Evolutionary conservation across 352 stramenopile species (phyloP).

Genomic region (Globisporangium sylvaticum): DNA sequence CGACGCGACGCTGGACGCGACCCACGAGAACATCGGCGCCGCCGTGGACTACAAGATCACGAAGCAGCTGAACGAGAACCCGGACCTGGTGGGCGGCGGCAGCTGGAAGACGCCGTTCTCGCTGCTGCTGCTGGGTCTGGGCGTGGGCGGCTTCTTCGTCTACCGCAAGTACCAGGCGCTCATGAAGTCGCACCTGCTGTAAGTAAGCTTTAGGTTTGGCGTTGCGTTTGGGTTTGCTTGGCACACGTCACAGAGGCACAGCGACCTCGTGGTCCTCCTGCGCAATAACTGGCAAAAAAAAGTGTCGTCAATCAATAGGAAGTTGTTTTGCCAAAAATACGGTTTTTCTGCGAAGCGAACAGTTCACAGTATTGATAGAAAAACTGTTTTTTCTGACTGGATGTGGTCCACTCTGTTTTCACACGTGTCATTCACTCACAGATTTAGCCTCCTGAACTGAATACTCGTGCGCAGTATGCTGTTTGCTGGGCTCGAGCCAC

Average conservation of each 20-base stretch:
- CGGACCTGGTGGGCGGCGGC: slow-evolving; percentile 39
- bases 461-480: not conserved
- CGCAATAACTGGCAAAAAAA: no score
- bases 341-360: no score
- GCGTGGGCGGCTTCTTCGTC: slow-evolving; percentile 39
- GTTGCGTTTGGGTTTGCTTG: not conserved
- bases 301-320: no score
- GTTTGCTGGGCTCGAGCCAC: not conserved
- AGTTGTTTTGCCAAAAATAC: no score
- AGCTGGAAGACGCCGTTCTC: slow-evolving; percentile 82
- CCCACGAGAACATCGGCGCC: slow-evolving; percentile 46
- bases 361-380: no score
- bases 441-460: not conserved
- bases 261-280: no score
- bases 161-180: slow-evolving; percentile 86
- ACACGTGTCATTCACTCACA: not conserved
- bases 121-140: slow-evolving; percentile 57
- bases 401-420: not conserved
- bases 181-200: slow-evolving; percentile 87
- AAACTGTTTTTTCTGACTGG: not conserved
- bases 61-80: slow-evolving; percentile 73
- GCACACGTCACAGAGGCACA: not conserved
- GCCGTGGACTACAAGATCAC: slow-evolving; percentile 77
- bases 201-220: slow-evolving; percentile 12
- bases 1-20: slow-evolving; percentile 55